Base-by-base conservation (phyloP, 2,329 filamentous ascomycete genomes). In the Aspergillus tanneri region DNA sequence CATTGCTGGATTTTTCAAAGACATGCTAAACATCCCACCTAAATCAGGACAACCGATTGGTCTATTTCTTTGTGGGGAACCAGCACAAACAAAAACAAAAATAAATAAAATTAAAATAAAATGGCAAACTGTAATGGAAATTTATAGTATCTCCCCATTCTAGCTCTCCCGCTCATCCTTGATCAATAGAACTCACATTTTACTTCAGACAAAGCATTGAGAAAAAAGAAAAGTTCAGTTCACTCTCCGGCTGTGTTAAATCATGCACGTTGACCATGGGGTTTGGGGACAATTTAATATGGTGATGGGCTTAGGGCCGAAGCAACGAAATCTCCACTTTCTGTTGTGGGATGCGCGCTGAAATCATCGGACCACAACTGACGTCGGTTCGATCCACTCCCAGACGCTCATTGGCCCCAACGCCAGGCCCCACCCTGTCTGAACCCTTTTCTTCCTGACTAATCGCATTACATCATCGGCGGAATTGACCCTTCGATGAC, bases 361-460 rank as follows among this genome's bases (percentile, higher is more conserved):
- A 58, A 50, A 54, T 58, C 55, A 58, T 58, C 45, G 54, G 49
- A 56, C 56, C 47, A 49, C 45, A 46, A 37, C 49, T 58, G 55
- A 57, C 55, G 53, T 55, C 53, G 37, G 44, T 37, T 34, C 19
- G 12, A 21, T 38, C 25, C 24, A 14, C 18, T 36, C 16, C 23
- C 28, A 35, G 5, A 35, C 9, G 9, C 10, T 38, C 7, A 21
- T 22, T 22, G 19, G 18, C 21, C 18, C 10, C 8, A 18, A 19
- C 36, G 16, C 1, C 3, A 9, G 7, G 12, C 9, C 22, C 19
- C 37, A 23, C 37, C 22, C 19, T 6, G 6, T 10, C 7, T 7
- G 32, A 16, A 40, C 37, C 37, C 18, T 40, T 40, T 25, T 12
- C 37, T 10, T 16, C 1, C 28, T 34, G n/a, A 34, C 30, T 34